Evolutionary conservation across 352 stramenopile genomes (phyloP), one percentile per base, ranked within the genome.

Genomic region (Phytophthora syringae): DNA sequence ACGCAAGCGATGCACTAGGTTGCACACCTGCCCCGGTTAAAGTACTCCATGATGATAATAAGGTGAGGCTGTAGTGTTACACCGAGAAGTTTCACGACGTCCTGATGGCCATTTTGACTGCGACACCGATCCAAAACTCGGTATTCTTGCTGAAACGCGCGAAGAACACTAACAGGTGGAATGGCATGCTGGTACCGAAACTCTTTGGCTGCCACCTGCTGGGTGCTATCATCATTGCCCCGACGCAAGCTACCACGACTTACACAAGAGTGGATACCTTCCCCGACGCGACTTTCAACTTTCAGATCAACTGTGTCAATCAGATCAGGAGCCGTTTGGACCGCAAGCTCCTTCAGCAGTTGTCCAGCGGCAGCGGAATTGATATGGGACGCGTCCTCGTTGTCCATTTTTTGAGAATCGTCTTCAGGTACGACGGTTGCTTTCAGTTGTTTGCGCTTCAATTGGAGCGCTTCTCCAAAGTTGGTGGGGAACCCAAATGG

Each of bases 371-470:
- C 52, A 20, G n/a, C 27, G 39, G 34, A 44, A 15, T 61, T 44
- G 28, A 60, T 21, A 13, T 61, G 48, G 49, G 22, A 42, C 36
- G 59, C n/a, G 45, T 47, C 10, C 13, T 34, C 45, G 13, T 24
- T 54, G n/a, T 5, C 44, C 30, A 54, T 24, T 27, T 28, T 63
- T 53, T 49, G 49, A 39, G 28, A 37, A 47, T 52, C 60, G 21
- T 55, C 53, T 57, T 66, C 71, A 32, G 71, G 71, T 3, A 59
- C 55, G 21, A 82, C 60, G 11, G 71, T 70, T 10, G 64, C 57
- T 65, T 72, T 76, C 42, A 82, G 67, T 45, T 82, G 72, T 39
- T 82, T 82, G 13, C 71, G 71, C 40, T 82, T 79, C 11, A 72
- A 43, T 39, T 72, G 64, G 4, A 83, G 63, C 15, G 64, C 72